Evolutionary conservation across 129 eudicot species (phyloP), one percentile per base, ranked within the genome.

Genomic region (carrot (Daucus carota)): DNA sequence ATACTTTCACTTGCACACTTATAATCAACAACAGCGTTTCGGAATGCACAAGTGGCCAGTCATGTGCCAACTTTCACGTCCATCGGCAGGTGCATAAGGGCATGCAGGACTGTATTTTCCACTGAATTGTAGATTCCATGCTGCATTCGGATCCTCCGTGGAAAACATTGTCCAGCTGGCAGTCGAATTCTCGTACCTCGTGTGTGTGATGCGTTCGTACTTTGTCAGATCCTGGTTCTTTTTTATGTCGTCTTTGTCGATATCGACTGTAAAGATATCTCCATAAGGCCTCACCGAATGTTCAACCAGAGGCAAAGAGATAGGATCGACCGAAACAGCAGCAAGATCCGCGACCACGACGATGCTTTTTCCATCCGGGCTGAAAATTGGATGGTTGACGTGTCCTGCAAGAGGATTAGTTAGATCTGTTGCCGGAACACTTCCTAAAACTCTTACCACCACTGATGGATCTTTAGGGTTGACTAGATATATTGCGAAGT

Each of bases 1-100:
- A n/a, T n/a, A n/a, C n/a, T n/a, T n/a, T n/a, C n/a, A n/a, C n/a
- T n/a, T n/a, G n/a, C n/a, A n/a, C n/a, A n/a, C n/a, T n/a, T n/a
- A 36, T 36, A 69, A 14, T 69, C 44, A 69, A 38, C 73, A 69
- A 69, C 46, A 36, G 34, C 73, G 43, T 36, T 69, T 69, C 10
- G 73, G 24, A 20, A 69, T 32, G 46, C 73, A 69, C 0, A 69
- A n/a, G 73, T 69, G 73, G 73, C 73, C 73, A 17, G 44, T 69
- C 73, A 69, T 69, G 44, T 69, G 73, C 73, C 44, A 69, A 15
- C 73, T 33, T 69, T 69, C 73, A 17, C 44, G 22, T 14, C 73
- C 73, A 36, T 69, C 44, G 5, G 8, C 0, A 17, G 34, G 44
- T 34, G 45, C 73, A 69, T 69, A 69, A 38, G 73, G 73, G 46